A percentile compares a stretch with the other conserved stretches of the same genome.
Conservation (phyloP, 2,329 filamentous ascomycete species). For the Diaporthe caulivora region DNA sequence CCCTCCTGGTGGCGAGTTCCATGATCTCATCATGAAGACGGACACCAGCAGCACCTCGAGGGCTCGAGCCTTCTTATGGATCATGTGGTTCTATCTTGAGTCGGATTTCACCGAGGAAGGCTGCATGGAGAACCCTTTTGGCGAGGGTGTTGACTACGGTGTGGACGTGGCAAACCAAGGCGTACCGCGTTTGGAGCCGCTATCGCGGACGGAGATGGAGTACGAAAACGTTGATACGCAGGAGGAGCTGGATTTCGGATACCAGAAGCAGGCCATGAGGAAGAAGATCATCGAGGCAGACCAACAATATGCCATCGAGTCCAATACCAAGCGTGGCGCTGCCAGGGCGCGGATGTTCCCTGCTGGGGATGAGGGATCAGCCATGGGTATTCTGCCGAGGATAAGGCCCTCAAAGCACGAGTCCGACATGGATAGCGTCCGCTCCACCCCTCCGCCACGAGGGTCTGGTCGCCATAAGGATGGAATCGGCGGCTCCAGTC, state of each 20-base stretch:
- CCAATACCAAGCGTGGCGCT: constrained; percentile 68
- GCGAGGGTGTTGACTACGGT: constrained; percentile 75
- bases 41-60: constrained; percentile 85
- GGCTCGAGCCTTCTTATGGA: constrained; percentile 91
- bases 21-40: constrained; percentile 94
- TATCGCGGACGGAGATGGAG: constrained; percentile 75
- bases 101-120: constrained; percentile 93
- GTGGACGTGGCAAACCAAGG: constrained; percentile 75
- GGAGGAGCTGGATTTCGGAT: constrained; percentile 78
- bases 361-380: constrained; percentile 63
- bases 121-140: constrained; percentile 92
- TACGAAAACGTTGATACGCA: constrained; percentile 81
- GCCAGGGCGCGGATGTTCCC: constrained; percentile 48
- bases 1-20: constrained; percentile 86
- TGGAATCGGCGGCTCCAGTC: constrained; percentile 50
- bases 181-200: constrained; percentile 74
- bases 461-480: constrained; percentile 51
- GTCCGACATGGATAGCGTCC: constrained; percentile 65
- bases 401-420: constrained; percentile 74
- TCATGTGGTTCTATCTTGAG: constrained; percentile 99
- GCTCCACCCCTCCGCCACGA: constrained; percentile 64
- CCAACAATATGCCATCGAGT: constrained; percentile 74
- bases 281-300: constrained; percentile 82
- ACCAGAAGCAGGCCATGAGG: constrained; percentile 79
- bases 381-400: constrained; percentile 68